Conservation (phyloP, 2,329 filamentous ascomycete genomes). For the Sporothrix humicola region DNA sequence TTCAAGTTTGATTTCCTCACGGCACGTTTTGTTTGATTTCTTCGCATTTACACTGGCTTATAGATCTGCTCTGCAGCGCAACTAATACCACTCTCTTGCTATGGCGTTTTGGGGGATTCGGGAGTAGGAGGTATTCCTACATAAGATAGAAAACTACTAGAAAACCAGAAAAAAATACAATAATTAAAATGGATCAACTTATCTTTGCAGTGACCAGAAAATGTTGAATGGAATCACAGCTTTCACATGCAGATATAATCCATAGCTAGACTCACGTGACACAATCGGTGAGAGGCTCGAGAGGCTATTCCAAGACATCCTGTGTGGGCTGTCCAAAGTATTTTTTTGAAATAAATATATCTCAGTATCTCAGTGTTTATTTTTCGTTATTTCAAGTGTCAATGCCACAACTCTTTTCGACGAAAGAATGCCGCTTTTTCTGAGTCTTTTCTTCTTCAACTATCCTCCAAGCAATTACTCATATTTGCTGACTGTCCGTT, state of each 20-base stretch:
- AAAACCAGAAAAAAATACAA: conserved; percentile 9
- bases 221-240: not conserved
- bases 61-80: conserved; percentile 12
- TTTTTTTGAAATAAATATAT: not conserved
- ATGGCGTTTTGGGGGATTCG: not conserved
- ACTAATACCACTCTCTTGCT: conserved; percentile 11
- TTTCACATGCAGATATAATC: not conserved
- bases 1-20: not conserved
- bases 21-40: not conserved
- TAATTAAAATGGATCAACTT: conserved; percentile 4
- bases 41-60: not conserved
- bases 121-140: not conserved
- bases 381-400: not conserved
- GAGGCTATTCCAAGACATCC: not conserved
- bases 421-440: not conserved
- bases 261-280: not conserved
- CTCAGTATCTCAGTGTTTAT: not conserved
- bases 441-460: not conserved
- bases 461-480: not conserved
- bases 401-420: not conserved
- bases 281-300: not conserved
- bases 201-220: not conserved
- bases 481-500: not conserved
- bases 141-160: not conserved
- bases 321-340: no score